Evolutionary conservation across 2,329 filamentous ascomycete species (phyloP).

Genomic region (Sporothrix pseudoabietina): DNA sequence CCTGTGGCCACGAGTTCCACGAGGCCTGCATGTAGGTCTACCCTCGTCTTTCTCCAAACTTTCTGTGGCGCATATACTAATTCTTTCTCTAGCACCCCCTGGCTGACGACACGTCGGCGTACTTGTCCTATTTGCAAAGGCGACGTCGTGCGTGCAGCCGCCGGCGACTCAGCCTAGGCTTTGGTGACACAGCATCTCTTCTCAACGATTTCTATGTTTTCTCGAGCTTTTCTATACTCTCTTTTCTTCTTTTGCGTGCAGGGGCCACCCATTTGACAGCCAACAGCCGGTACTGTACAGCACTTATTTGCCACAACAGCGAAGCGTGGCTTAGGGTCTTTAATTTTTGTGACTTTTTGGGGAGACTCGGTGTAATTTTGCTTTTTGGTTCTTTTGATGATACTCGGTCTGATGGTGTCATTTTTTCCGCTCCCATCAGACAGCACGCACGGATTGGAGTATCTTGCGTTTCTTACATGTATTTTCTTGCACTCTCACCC

Average conservation of each 20-base stretch:
- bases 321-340: neutral
- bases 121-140: slow-evolving; percentile 99
- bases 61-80: slow-evolving; percentile 17
- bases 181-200: neutral
- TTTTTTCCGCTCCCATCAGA: neutral
- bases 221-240: neutral
- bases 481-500: neutral
- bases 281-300: slow-evolving; percentile 7
- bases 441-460: slow-evolving; percentile 16
- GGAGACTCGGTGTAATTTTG: neutral
- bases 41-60: neutral
- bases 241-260: neutral
- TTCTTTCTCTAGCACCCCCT: slow-evolving; percentile 70
- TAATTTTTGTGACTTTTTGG: neutral
- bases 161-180: slow-evolving; percentile 27
- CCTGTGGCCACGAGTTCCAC: slow-evolving; percentile 97
- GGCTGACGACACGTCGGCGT: slow-evolving; percentile 89
- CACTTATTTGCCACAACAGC: neutral
- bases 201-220: neutral
- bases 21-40: slow-evolving; percentile 89
- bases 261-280: neutral
- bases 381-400: neutral
- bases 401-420: neutral
- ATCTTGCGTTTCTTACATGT: neutral
- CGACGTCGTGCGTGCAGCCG: slow-evolving; percentile 71